Percentiles rank a stretch among this genome's conserved stretches.
phyloP scores from a whole-genome alignment of 148 eudicot genomes.

The Agrostemma githago region DNA sequence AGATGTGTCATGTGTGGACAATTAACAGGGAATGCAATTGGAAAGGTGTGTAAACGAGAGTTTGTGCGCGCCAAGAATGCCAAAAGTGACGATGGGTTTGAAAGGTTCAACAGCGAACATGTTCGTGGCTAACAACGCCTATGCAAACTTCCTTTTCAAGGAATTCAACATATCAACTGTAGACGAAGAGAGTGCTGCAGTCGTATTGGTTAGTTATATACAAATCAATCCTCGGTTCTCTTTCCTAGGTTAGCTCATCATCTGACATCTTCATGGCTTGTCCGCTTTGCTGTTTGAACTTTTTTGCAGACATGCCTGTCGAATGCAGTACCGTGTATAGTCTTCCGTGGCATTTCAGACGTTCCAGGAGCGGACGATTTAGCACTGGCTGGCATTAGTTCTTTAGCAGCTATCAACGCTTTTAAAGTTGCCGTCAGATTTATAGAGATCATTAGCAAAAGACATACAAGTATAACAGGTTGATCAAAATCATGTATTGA shows the following conservation, averaged over 20 bases:
- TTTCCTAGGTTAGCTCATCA: background rate
- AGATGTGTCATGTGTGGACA: background rate
- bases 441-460: conserved; percentile 30
- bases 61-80: conserved; percentile 36
- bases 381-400: conserved; percentile 17
- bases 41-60: conserved; percentile 40
- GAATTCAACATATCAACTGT: conserved; percentile 45
- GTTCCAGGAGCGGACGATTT: conserved; percentile 39
- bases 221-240: background rate
- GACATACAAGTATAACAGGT: background rate
- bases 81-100: conserved; percentile 40
- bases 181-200: conserved; percentile 63
- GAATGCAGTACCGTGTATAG: conserved; percentile 47
- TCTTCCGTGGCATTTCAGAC: conserved; percentile 56
- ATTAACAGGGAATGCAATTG: conserved; percentile 38
- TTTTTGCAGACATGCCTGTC: conserved; percentile 38
- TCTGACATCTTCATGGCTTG: background rate
- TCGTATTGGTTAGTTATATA: conserved; percentile 29
- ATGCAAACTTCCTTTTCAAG: conserved; percentile 36
- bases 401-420: conserved; percentile 48
- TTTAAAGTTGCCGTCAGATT: conserved; percentile 47
- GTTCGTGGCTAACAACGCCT: conserved; percentile 46
- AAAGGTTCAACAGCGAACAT: conserved; percentile 48
- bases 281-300: background rate
- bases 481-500: background rate